Base-by-base conservation (phyloP, 495 filamentous ascomycete species). In the Penicillium waksmanii region DNA sequence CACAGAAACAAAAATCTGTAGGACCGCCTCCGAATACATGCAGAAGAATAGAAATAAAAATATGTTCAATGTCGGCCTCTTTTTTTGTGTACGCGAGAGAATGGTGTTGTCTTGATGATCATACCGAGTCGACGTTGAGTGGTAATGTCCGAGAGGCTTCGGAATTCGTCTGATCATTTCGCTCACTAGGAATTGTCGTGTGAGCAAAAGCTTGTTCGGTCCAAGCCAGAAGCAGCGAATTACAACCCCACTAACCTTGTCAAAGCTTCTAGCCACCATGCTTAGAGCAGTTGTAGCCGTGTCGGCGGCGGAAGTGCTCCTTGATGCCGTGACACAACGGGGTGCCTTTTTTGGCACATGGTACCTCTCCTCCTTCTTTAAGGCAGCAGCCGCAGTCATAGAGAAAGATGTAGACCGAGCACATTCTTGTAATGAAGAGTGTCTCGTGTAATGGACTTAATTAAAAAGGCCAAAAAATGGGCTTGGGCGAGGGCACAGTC, bases 311-410 rank as follows among this genome's bases (percentile, higher is more conserved):
- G 57, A 73, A 57, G 31, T 78, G 68, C 54, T 74, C 64, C 54
- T 72, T 71, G n/a, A 79, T 70, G 1, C 73, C 69, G 6, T 63
- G 61, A 58, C 77, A 78, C 36, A 62, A 57, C 2, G 56, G 27
- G 11, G 68, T 73, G 49, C 73, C 74, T 58, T 68, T 63, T 51
- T 72, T 73, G 40, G 73, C 72, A 63, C 77, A 80, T 50, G 61
- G 65, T 23, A 79, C 73, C 1, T 77, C 64, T 13, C 70, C 75
- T 1, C 64, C 71, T 54, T 77, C 71, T n/a, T 70, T 62, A 43
- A 70, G 47, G 21, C 64, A 66, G 62, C 76, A 80, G 25, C 75
- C 75, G 58, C 76, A 80, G 60, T 76, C 75, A 64, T 75, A 80
- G 21, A 74, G 61, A 65, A 72, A 69, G 57, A 75, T 76, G 57